Evolutionary conservation across 164 flowering plant genomes (phyloP).

Genomic region (Kingdonia uniflora): DNA sequence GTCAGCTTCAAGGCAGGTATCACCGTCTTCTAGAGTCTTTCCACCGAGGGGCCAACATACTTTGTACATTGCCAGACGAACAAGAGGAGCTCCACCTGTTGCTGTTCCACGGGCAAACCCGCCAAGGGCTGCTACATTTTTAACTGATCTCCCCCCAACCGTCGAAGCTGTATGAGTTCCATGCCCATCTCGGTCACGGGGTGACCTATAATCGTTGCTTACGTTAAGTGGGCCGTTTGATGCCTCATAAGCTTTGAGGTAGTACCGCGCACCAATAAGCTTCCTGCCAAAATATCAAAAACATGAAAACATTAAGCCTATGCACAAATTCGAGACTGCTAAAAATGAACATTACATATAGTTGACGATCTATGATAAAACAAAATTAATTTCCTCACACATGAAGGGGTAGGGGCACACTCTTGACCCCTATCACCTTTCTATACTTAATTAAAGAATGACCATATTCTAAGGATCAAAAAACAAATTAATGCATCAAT

Average conservation of each 20-base stretch:
- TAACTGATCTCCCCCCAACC: slow-evolving; percentile 50
- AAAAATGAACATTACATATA: too few relatives aligned
- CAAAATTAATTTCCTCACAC: too few relatives aligned
- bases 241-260: slow-evolving; percentile 51
- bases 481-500: too few relatives aligned
- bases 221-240: slow-evolving; percentile 41
- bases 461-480: too few relatives aligned
- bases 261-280: slow-evolving; percentile 78
- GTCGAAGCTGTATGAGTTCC: slow-evolving; percentile 89
- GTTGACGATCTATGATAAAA: too few relatives aligned
- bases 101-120: slow-evolving; percentile 68
- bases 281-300: slow-evolving; percentile 66
- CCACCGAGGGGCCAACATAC: slow-evolving; percentile 75
- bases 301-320: too few relatives aligned
- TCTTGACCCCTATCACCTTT: too few relatives aligned
- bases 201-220: slow-evolving; percentile 44
- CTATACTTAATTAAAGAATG: too few relatives aligned
- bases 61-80: slow-evolving; percentile 80
- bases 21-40: slow-evolving; percentile 24
- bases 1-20: slow-evolving; percentile 60
- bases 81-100: slow-evolving; percentile 76
- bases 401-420: too few relatives aligned
- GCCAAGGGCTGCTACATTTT: slow-evolving; percentile 41
- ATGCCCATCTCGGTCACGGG: slow-evolving; percentile 85
- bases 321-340: too few relatives aligned